A percentile compares a stretch with the other conserved stretches of the same genome.
Evolutionary conservation across 352 stramenopile genomes (phyloP).

Genomic region (Globisporangium paroecandrum): DNA sequence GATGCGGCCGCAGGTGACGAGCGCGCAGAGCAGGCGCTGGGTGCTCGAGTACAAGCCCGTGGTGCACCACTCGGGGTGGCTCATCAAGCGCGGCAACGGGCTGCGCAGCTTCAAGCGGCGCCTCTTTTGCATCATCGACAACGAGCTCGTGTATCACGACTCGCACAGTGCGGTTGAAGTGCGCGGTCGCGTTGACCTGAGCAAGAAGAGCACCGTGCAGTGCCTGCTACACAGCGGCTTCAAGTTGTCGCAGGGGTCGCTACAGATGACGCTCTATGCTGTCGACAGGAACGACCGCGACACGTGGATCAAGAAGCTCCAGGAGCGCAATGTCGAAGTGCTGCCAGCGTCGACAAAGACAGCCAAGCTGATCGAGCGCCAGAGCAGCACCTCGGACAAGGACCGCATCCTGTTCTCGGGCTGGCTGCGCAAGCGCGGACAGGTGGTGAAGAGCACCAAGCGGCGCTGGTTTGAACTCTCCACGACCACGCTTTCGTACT

Average conservation of each 20-base stretch:
- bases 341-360: constrained; percentile 53
- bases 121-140: constrained; percentile 83
- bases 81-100: constrained; percentile 81
- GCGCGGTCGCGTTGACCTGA: constrained; percentile 68
- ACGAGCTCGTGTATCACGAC: constrained; percentile 85
- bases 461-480: constrained; percentile 84
- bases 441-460: constrained; percentile 86
- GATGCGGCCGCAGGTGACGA: constrained; percentile 40
- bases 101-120: constrained; percentile 83
- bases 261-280: constrained; percentile 79
- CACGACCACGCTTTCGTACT: constrained; percentile 68
- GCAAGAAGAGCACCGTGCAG: constrained; percentile 58
- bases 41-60: constrained; percentile 83
- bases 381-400: constrained; percentile 48
- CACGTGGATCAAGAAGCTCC: constrained; percentile 78
- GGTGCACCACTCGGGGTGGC: constrained; percentile 79
- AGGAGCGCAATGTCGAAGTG: constrained; percentile 66
- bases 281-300: constrained; percentile 74
- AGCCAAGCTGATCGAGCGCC: constrained; percentile 51
- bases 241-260: constrained; percentile 65
- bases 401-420: constrained; percentile 65
- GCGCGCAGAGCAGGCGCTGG: constrained; percentile 60
- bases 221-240: constrained; percentile 75
- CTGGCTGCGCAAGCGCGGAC: constrained; percentile 81
- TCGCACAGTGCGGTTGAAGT: constrained; percentile 74